Base-by-base conservation (phyloP, 805 yeast species). In the Kluyveromyces wickerhamii region DNA sequence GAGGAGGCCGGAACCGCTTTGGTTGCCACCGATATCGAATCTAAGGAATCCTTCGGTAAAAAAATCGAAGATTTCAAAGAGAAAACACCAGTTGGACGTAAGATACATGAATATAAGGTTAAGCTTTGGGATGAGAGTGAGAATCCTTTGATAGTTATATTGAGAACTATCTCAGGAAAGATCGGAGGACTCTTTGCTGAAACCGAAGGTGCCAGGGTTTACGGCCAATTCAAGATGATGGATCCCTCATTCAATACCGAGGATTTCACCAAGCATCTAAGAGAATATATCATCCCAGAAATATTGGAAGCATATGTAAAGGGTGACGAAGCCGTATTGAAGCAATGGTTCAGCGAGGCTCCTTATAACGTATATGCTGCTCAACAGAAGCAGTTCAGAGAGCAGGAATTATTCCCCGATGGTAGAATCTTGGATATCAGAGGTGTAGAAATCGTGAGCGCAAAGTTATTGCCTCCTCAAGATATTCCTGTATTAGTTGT, bases 301-400 rank as follows among this genome's bases (percentile, higher is more conserved):
- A 75, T 92, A 22, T 67, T 92, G 52, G 99, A 92, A 54, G 96
- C 97, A 6, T 88, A 87, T 62, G 85, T 85, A 40, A 81, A 81
- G 48, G 95, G 95, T 45, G 96, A 92, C 49, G 89, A 79, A 43
- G 70, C 69, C 33, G 79, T 79, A 14, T 70, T 92, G 57, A 84
- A 88, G 60, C 65, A 68, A 49, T 92, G 99, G 99, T 74, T 92
- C 40, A 79, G 94, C 32, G 98, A 92, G 63, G 97, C 97, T 19
- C 96, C 98, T 28, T 89, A 65, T 66, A 89, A 89, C 57, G 94
- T 92, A 40, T 86, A 94, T 74, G 75, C 82, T 46, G 95, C 96
- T 21, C 85, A 83, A 59, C 87, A 89, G 58, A 92, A 92, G 62
- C 94, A 84, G 55, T 77, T 86, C 58, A 74, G 81, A 54, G 95